Percentiles rank a stretch among this genome's conserved stretches.
phyloP scores from a whole-genome alignment of 257 asterid genomes.

The Salvia rosmarinus region DNA sequence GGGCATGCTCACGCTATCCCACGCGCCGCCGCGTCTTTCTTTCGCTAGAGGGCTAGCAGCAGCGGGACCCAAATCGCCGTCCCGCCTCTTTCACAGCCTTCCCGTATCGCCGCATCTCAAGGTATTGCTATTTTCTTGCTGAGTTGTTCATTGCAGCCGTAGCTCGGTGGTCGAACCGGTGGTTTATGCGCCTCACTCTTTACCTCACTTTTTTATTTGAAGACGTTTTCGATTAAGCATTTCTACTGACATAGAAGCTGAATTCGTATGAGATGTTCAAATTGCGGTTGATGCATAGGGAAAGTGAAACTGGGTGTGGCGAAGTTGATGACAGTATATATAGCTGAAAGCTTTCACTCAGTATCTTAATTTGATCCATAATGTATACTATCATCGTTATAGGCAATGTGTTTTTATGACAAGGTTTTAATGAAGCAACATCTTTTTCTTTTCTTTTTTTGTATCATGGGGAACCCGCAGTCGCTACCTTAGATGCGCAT shows the following conservation, averaged over 20 bases:
- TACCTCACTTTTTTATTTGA: background rate
- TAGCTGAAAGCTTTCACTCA: background rate
- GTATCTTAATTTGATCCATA: background rate
- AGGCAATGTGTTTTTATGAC: background rate
- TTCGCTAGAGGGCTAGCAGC: background rate
- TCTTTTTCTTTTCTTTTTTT: too few species aligned
- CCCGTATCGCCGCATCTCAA: constrained; percentile 1
- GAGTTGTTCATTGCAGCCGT: background rate
- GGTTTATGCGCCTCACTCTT: too few species aligned
- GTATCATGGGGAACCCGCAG: too few species aligned
- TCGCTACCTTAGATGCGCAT: too few species aligned
- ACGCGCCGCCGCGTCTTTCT: constrained; percentile 19
- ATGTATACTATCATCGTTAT: background rate
- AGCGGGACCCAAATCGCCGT: background rate
- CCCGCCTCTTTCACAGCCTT: constrained; percentile 6
- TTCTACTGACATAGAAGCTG: background rate
- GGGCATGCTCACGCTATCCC: constrained; percentile 18
- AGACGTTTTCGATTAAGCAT: background rate
- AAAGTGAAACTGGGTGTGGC: background rate
- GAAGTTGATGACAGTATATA: background rate
- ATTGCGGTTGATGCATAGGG: background rate
- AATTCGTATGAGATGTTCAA: background rate
- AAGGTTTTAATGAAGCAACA: too few species aligned
- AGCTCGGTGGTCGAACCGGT: background rate
- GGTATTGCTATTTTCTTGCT: too few species aligned